A percentile compares a stretch with the other conserved stretches of the same genome.
Evolutionary conservation across 2,329 filamentous ascomycete species (phyloP).

Genomic region (Torrubiella hemipterigena): DNA sequence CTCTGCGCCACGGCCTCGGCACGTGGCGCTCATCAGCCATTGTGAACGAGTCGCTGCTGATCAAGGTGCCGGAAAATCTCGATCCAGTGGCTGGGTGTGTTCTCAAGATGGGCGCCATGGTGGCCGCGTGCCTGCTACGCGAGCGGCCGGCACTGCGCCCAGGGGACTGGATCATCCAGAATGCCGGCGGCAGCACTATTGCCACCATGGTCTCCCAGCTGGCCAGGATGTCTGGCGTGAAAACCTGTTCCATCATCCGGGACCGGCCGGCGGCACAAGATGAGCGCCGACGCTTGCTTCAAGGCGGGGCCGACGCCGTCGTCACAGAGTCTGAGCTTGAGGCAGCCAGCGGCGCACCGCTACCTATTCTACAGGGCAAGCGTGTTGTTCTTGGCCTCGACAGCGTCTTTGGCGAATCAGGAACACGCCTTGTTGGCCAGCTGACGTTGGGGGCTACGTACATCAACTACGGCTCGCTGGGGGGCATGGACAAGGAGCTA

Average conservation of each 20-base stretch:
- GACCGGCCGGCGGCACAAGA: constrained; percentile 6
- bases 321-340: constrained; percentile 8
- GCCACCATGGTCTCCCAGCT: too few relatives aligned
- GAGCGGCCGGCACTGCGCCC: constrained; percentile 9
- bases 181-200: too few relatives aligned
- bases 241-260: constrained; percentile 9
- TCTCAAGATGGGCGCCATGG: constrained; percentile 8
- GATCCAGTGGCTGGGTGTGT: constrained; percentile 9
- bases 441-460: constrained; percentile 9
- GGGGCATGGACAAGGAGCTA: constrained; percentile 2
- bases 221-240: constrained; percentile 2
- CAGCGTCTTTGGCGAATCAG: constrained; percentile 9
- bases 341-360: neutral
- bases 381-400: constrained; percentile 9
- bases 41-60: constrained; percentile 7
- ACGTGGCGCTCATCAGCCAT: constrained; percentile 12
- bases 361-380: neutral
- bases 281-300: neutral
- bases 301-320: constrained; percentile 5
- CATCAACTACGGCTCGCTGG: constrained; percentile 9
- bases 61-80: constrained; percentile 2
- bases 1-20: constrained; percentile 7
- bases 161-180: too few relatives aligned
- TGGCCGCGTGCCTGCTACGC: constrained; percentile 12
- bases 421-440: constrained; percentile 6